Percentiles rank a stretch among this genome's conserved stretches.
These are phyloP conservation scores for Evernia prunastri DNA, from an alignment of 495 filamentous ascomycete species.

Conservation along the genomic window DNA sequence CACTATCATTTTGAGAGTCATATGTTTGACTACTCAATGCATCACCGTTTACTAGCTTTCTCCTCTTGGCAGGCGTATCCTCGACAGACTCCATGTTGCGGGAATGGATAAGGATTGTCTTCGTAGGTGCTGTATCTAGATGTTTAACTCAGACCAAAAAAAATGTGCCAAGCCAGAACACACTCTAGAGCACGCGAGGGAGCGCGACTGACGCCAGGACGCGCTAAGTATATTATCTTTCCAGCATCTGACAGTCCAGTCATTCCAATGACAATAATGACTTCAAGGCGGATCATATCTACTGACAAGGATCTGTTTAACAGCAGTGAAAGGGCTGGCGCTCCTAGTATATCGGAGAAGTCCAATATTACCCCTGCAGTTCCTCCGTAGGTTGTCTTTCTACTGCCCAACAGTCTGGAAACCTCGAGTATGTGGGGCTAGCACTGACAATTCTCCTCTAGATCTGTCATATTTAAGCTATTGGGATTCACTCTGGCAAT, in stretches of 20 bases:
- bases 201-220: background rate
- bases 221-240: background rate
- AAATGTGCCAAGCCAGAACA: constrained; percentile 1
- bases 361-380: constrained; percentile 59
- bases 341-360: constrained; percentile 14
- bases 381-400: constrained; percentile 53
- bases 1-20: constrained; percentile 46
- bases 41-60: constrained; percentile 33
- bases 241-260: background rate
- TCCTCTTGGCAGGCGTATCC: constrained; percentile 45
- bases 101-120: background rate
- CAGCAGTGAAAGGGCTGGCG: constrained; percentile 43
- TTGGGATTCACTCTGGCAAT: constrained; percentile 86
- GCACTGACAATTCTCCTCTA: constrained; percentile 33
- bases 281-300: constrained; percentile 50
- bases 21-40: constrained; percentile 33
- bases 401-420: background rate
- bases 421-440: background rate
- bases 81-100: constrained; percentile 36
- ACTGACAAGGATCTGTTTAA: constrained; percentile 48
- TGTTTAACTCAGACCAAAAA: background rate
- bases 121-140: background rate
- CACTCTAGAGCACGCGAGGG: background rate
- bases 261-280: constrained; percentile 39
- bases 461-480: constrained; percentile 82